A percentile compares a stretch with the other conserved stretches of the same genome.
Evolutionary conservation across 306 rosid species (phyloP).

Genomic region (Medicago arabica): DNA sequence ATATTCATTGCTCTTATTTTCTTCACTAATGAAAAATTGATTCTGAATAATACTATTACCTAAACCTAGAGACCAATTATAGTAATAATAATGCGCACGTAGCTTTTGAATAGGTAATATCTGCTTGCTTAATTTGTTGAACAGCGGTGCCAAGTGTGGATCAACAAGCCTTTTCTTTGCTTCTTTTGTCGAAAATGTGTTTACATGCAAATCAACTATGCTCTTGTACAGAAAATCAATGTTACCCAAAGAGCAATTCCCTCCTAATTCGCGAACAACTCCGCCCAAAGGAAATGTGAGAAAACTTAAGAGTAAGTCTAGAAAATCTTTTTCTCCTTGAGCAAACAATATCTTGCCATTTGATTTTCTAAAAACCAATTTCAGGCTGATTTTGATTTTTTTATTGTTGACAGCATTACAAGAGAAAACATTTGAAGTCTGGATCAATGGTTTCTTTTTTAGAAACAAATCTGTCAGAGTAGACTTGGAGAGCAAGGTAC

Average conservation of each 20-base stretch:
- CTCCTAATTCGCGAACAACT: too few species aligned
- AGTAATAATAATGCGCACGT: neutral
- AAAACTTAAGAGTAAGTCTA: neutral
- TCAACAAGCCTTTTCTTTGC: neutral
- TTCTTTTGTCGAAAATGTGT: neutral
- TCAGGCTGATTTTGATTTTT: neutral
- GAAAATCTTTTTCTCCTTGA: neutral
- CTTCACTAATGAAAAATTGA: neutral
- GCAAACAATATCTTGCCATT: slow-evolving; percentile 9
- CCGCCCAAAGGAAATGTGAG: neutral
- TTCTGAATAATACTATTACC: neutral
- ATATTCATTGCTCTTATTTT: neutral
- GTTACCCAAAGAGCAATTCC: neutral
- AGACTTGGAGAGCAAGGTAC: neutral
- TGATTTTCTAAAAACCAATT: slow-evolving; percentile 7
- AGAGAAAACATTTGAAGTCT: neutral
- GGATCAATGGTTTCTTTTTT: neutral
- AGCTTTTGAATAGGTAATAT: neutral
- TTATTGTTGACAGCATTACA: neutral
- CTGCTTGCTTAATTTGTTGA: neutral
- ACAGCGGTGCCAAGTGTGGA: neutral
- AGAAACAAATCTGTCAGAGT: neutral
- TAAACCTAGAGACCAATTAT: neutral
- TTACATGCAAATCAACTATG: neutral
- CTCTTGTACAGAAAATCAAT: neutral